Evolutionary conservation across 2,329 filamentous ascomycete genomes (phyloP).

Genomic region (Scopulariopsis brevicaulis): DNA sequence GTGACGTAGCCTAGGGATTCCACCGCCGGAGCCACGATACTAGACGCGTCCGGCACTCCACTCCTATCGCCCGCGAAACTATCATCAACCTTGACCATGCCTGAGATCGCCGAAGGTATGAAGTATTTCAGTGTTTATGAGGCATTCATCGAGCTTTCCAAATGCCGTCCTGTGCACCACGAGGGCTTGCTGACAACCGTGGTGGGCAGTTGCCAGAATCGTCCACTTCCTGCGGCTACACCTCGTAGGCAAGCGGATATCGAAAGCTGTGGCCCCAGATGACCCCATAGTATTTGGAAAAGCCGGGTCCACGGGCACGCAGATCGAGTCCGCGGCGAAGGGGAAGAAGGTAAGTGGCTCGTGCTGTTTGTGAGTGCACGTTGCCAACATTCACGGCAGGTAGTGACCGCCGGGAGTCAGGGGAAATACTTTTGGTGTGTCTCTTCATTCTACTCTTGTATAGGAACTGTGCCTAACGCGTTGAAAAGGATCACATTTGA

Average conservation of each 20-base stretch:
- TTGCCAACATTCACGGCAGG: slow-evolving; percentile 19
- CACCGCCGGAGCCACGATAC: neutral
- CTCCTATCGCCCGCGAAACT: neutral
- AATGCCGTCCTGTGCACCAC: neutral
- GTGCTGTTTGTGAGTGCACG: neutral
- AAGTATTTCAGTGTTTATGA: neutral
- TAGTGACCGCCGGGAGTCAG: slow-evolving; percentile 62
- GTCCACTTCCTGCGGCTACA: slow-evolving; percentile 76
- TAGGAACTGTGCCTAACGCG: neutral
- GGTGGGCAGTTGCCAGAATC: slow-evolving; percentile 61
- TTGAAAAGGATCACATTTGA: slow-evolving; percentile 41
- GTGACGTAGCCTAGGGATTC: slow-evolving; percentile 6
- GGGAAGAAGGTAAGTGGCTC: slow-evolving; percentile 48
- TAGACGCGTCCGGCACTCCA: neutral
- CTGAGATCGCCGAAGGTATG: slow-evolving; percentile 50
- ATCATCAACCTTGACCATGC: slow-evolving; percentile 30
- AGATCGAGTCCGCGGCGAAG: slow-evolving; percentile 61
- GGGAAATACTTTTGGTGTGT: slow-evolving; percentile 90
- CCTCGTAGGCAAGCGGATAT: slow-evolving; percentile 74
- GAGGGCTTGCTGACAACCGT: neutral
- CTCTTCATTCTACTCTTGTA: neutral
- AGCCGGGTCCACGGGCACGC: slow-evolving; percentile 65
- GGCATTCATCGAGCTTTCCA: neutral
- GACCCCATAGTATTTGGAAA: slow-evolving; percentile 87
- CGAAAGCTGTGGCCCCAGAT: slow-evolving; percentile 58